Evolutionary conservation across 129 eudicot genomes (phyloP).

Genomic region (Heracleum sosnowskyi): DNA sequence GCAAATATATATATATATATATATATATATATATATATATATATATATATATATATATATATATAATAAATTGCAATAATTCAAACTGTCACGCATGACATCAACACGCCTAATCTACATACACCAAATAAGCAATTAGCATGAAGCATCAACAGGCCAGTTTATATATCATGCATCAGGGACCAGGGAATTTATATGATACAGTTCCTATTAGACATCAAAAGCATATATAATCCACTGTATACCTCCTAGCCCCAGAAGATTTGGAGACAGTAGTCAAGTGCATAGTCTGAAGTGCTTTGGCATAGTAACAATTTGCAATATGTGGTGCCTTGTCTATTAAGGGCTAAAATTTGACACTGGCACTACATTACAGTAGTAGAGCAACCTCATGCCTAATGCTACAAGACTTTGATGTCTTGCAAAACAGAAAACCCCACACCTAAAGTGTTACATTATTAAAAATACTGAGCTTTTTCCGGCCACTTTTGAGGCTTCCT

Average conservation of each 20-base stretch:
- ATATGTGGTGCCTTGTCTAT: not conserved
- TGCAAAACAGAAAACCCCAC: not conserved
- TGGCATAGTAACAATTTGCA: not conserved
- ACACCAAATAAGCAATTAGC: not conserved
- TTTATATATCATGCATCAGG: not conserved
- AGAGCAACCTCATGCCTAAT: not conserved
- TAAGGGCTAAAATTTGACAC: not conserved
- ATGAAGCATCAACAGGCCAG: not conserved
- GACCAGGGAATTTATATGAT: not conserved
- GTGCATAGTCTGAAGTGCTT: not conserved
- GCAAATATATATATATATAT: no score
- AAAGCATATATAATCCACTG: not conserved
- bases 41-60: no score
- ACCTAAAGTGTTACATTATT: not conserved
- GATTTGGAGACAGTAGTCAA: not conserved
- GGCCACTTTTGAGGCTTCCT: constrained; percentile 19
- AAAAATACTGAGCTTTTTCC: constrained; percentile 19
- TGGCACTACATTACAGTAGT: not conserved
- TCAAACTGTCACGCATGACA: not conserved
- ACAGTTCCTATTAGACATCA: not conserved
- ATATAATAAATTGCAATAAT: not conserved
- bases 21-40: no score
- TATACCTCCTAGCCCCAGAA: not conserved
- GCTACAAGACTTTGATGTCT: not conserved
- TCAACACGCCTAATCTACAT: not conserved